phyloP scores from a whole-genome alignment of 345 rosid species.

The Euphorbia lathyris region DNA sequence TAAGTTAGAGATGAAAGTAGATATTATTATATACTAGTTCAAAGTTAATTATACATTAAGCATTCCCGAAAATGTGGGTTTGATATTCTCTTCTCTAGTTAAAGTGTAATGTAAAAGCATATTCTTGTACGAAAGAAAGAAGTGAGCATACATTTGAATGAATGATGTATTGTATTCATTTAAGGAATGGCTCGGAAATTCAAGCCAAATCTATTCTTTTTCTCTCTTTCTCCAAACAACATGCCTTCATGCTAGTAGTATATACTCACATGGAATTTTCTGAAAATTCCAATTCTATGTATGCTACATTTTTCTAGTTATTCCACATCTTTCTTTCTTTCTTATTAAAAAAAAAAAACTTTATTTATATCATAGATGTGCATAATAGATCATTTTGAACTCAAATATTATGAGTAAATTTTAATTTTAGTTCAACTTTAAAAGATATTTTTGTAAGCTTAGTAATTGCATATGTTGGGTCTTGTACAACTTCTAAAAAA shows the following conservation, averaged over 20 bases:
- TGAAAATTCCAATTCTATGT: too few relatives aligned
- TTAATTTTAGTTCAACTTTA: too few relatives aligned
- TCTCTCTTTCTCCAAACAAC: background rate
- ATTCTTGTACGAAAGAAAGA: too few relatives aligned
- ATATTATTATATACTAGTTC: background rate
- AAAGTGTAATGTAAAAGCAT: background rate
- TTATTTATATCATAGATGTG: too few relatives aligned
- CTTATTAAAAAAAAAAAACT: background rate
- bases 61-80: conserved; percentile 23
- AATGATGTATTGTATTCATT: too few relatives aligned
- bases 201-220: conserved; percentile 27
- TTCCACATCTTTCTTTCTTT: background rate
- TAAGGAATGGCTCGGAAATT: conserved; percentile 34
- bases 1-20: conserved; percentile 25
- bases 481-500: too few relatives aligned
- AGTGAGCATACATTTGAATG: too few relatives aligned
- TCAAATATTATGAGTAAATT: too few relatives aligned
- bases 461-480: too few relatives aligned
- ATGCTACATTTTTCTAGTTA: background rate
- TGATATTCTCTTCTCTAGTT: background rate
- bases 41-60: too few relatives aligned
- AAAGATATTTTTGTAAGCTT: too few relatives aligned
- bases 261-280: background rate
- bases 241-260: background rate
- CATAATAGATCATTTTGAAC: too few relatives aligned